Base-by-base conservation (phyloP, 768 basidiomycete species). In the Amylocystis lapponica region DNA sequence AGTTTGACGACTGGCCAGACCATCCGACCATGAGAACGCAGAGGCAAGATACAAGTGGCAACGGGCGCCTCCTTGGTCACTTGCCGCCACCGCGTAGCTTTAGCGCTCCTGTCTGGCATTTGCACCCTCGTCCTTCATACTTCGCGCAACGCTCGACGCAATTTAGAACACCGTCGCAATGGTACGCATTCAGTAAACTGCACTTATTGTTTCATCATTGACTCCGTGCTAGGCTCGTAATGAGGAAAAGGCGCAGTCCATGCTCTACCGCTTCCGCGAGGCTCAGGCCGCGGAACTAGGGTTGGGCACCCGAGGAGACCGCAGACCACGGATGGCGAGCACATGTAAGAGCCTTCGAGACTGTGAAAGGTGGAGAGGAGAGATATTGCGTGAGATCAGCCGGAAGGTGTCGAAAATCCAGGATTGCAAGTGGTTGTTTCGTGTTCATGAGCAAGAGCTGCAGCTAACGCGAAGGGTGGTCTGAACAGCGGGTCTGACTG, bases 321-420 rank as follows among this genome's bases (percentile, higher is more conserved):
- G 82, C n/a, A 72, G 94, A 29, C 95, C 93, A 33, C 76, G 86
- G 41, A 89, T 97, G 85, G 93, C 95, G 10, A 86, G 84, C 51
- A 76, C 81, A 11, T 94, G 92, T 61, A 94, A 94, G 64, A 93
- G 86, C 56, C 61, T 98, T 54, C 71, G 90, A 27, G 93, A 97
- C 36, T 94, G 91, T 55, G 95, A 99, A 64, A 72, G 92, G 43
- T 98, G 93, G 92, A 69, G 95, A 59, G 95, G 94, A 44, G 95
- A 98, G 64, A 90, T 97, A 16, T 60, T 99, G 43, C 71, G 92
- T 32, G 95, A 99, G 59, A 93, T 97, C 37, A 92, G 89, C 59
- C 62, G 95, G 48, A 98, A 99, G 62, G 95, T 98, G 20, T 92
- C 91, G 13, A 97, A 98, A 66, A 98, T 98, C 35, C 95, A 99